Evolutionary conservation across 2,329 filamentous ascomycete genomes (phyloP).

Genomic region (Malbranchea cinnamomea): DNA sequence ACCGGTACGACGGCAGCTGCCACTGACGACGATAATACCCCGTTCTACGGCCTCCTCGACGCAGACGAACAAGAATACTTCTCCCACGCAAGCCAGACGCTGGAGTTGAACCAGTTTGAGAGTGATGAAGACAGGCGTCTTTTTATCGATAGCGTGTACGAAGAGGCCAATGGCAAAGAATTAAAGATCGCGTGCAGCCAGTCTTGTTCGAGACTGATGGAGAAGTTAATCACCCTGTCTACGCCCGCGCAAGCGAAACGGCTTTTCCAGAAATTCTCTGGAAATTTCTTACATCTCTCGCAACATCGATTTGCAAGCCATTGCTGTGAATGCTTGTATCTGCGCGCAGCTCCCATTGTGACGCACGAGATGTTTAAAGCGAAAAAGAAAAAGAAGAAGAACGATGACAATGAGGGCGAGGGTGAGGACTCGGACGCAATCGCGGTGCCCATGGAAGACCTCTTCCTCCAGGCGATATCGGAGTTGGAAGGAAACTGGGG

Average conservation of each 20-base stretch:
- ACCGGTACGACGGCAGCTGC: conserved; percentile 14
- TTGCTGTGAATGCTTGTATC: conserved; percentile 87
- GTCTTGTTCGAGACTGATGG: conserved; percentile 84
- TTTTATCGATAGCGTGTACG: conserved; percentile 69
- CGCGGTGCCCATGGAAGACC: conserved; percentile 58
- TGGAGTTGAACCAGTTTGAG: conserved; percentile 79
- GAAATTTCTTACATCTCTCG: conserved; percentile 76
- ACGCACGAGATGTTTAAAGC: conserved; percentile 51
- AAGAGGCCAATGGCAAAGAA: conserved; percentile 80
- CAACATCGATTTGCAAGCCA: conserved; percentile 95
- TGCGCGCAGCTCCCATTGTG: conserved; percentile 64
- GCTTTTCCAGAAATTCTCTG: conserved; percentile 70
- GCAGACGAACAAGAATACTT: conserved; percentile 95
- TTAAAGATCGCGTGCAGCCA: conserved; percentile 93
- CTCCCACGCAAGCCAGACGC: conserved; percentile 70
- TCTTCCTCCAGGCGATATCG: conserved; percentile 69
- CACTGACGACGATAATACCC: conserved; percentile 36
- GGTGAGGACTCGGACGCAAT: conserved; percentile 27
- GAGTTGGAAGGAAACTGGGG: conserved; percentile 78
- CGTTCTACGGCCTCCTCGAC: conserved; percentile 87
- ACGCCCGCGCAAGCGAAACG: conserved; percentile 67
- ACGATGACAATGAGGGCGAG: conserved; percentile 29
- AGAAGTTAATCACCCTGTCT: conserved; percentile 73
- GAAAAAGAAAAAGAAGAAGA: conserved; percentile 21
- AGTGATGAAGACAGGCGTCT: conserved; percentile 55